Base-by-base conservation (phyloP, 1,139 yeast genomes). In the Hansenula lynferdii region DNA sequence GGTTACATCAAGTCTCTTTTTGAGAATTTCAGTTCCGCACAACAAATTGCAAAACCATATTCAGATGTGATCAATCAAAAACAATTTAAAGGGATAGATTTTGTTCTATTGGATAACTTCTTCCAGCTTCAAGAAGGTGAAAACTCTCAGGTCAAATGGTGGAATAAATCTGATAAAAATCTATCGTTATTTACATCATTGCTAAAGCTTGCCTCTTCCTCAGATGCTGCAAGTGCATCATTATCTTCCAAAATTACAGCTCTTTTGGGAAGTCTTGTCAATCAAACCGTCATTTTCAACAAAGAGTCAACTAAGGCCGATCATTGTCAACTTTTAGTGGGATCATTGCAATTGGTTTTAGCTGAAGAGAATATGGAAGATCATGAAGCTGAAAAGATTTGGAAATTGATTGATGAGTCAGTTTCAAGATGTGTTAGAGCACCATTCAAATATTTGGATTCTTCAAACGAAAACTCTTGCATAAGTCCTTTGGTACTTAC, bases 361-460 rank as follows among this genome's bases (percentile, higher is more conserved):
- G 28, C 37, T 6, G 28, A 34, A 9, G 43, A 43, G 2, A 50
- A 47, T 8, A 35, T 44, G 3, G 37, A 42, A 4, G 31, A 34
- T 6, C 42, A 43, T 5, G 41, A 51, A 5, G 37, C 57, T 19
- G 51, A 48, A 3, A 54, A 60, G 31, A 51, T 80, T 12, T 83
- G 87, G 82, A 65, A 65, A 14, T 58, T 86, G 28, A 49, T 90
- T 14, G 95, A 89, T 55, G 94, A 89, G 56, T 67, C 85, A 1
- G 70, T 86, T 21, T 67, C 87, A 1, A 71, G 96, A 48, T 70
- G 80, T 43, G 70, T 83, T 39, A 72, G 77, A 43, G 64, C 86
- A 1, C 97, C 97, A 0, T 92, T 83, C 61, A 87, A 85, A 55
- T 90, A 87, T 50, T 72, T 86, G 39, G 97, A 90, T 54, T 54